These are phyloP conservation scores for Epichloe hybrida DNA, from an alignment of 2,329 filamentous ascomycete genomes.

Conservation along the genomic window DNA sequence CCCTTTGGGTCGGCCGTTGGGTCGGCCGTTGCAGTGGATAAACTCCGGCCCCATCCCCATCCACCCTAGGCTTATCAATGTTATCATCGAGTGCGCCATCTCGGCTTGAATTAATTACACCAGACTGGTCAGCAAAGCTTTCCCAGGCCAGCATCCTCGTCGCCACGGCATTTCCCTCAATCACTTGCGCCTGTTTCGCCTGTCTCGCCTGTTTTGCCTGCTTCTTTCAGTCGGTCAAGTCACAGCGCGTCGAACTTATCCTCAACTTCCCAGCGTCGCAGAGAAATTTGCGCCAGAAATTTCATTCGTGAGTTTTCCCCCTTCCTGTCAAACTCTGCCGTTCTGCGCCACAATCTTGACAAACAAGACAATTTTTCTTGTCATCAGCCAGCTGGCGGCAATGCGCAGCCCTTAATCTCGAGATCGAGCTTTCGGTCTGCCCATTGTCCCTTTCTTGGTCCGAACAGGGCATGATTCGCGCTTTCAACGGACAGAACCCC, in stretches of 20 bases:
- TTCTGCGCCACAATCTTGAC: background rate
- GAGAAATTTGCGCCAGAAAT: background rate
- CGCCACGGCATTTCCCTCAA: background rate
- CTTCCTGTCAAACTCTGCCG: background rate
- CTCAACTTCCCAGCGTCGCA: background rate
- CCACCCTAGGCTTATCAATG: too few species aligned
- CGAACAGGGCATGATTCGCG: background rate
- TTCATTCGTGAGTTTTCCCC: background rate
- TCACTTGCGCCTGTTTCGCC: too few species aligned
- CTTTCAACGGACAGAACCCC: background rate
- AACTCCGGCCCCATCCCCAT: constrained; percentile 4
- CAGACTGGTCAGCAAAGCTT: background rate
- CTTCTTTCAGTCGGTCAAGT: background rate
- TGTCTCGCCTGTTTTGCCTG: too few species aligned
- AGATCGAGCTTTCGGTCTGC: too few species aligned
- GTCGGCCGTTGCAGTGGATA: constrained; percentile 1
- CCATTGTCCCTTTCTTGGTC: background rate
- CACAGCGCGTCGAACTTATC: background rate
- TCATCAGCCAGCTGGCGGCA: background rate
- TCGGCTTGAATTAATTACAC: background rate
- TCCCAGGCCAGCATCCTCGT: background rate
- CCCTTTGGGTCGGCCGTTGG: too few species aligned
- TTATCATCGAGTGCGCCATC: background rate
- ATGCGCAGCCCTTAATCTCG: background rate
- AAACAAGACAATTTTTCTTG: background rate